Conservation (phyloP, 495 filamentous ascomycete genomes). For the Glonium stellatum region DNA sequence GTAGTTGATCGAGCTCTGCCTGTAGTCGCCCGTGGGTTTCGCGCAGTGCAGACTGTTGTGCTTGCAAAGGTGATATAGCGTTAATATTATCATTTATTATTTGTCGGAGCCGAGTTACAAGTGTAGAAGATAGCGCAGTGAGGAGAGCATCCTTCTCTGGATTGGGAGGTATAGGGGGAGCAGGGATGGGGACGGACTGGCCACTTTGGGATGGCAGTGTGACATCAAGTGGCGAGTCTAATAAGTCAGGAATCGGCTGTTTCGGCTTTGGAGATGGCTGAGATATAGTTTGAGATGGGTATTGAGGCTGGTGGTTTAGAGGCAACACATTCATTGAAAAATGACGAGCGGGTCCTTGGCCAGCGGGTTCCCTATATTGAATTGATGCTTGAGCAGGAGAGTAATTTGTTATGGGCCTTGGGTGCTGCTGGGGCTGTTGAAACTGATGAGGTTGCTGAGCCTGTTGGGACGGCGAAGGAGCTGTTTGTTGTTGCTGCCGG, state of each 20-base stretch:
- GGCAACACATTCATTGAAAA: slow-evolving; percentile 5
- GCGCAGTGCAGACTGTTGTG: slow-evolving; percentile 73
- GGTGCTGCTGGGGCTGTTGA: slow-evolving; percentile 6
- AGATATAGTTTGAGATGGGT: slow-evolving; percentile 18
- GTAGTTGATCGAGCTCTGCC: slow-evolving; percentile 62
- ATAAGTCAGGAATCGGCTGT: slow-evolving; percentile 59
- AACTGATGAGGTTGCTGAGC: slow-evolving; percentile 5
- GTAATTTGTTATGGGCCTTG: not conserved
- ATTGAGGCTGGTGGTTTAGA: slow-evolving; percentile 15
- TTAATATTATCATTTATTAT: slow-evolving; percentile 59
- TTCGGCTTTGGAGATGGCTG: slow-evolving; percentile 15
- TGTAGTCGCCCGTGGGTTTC: slow-evolving; percentile 59
- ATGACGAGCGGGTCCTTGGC: slow-evolving; percentile 9
- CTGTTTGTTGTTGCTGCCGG: slow-evolving; percentile 17
- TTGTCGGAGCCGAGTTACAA: slow-evolving; percentile 58
- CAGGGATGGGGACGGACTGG: slow-evolving; percentile 41
- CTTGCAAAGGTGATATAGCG: slow-evolving; percentile 64
- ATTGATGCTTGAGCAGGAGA: slow-evolving; percentile 2
- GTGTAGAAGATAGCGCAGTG: slow-evolving; percentile 61
- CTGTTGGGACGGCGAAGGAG: not conserved
- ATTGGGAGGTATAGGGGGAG: slow-evolving; percentile 88
- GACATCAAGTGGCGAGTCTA: slow-evolving; percentile 59
- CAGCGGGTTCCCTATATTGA: slow-evolving; percentile 6
- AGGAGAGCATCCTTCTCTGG: slow-evolving; percentile 91
- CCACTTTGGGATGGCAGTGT: slow-evolving; percentile 52